Base-by-base conservation (phyloP, 352 stramenopile genomes). In the Peronospora belbahrii region DNA sequence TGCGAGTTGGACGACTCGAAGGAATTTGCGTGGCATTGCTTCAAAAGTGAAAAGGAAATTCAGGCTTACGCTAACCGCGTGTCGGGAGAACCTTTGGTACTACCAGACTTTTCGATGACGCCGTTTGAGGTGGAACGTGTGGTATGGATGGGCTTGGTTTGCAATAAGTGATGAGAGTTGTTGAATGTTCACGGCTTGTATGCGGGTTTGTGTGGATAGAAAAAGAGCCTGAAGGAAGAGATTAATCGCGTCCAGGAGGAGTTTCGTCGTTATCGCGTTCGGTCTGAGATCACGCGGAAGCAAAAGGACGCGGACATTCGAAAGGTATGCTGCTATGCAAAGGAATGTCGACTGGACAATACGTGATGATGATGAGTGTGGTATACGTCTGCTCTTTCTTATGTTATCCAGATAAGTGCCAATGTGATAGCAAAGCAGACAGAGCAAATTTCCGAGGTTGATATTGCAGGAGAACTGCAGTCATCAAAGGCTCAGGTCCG, bases 221-320 rank as follows among this genome's bases (percentile, higher is more conserved):
- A 85, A 69, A 85, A 85, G 50, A 70, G 75, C 13, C 42, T 93
- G 19, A 88, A 87, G 33, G 70, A 85, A 31, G 82, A 93, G 39
- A 72, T 94, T 24, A 77, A 88, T 30, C 77, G 74, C 3, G 82
- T 94, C 0, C 79, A 94, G 39, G 82, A 94, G 64, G 82, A 94
- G 43, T 94, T 94, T 28, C 77, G 82, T 15, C 75, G 82, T 22
- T 94, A 94, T 61, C 82, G 82, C 17, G 79, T 94, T 40, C 75
- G 82, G 22, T 79, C 82, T 37, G 82, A 94, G 52, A 94, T 94
- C 53, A 86, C 80, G 14, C 54, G 82, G n/a, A 94, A 94, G 50
- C 82, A 94, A 49, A 91, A 94, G 57, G 82, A 94, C 22, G 79
- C 82, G 0, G 79, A 94, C 51, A 83, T 91, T 32, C 67, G 72